A percentile compares a stretch with the other conserved stretches of the same genome.
Evolutionary conservation across 2,329 filamentous ascomycete genomes (phyloP).

Genomic region (Phyllosticta capitalensis): DNA sequence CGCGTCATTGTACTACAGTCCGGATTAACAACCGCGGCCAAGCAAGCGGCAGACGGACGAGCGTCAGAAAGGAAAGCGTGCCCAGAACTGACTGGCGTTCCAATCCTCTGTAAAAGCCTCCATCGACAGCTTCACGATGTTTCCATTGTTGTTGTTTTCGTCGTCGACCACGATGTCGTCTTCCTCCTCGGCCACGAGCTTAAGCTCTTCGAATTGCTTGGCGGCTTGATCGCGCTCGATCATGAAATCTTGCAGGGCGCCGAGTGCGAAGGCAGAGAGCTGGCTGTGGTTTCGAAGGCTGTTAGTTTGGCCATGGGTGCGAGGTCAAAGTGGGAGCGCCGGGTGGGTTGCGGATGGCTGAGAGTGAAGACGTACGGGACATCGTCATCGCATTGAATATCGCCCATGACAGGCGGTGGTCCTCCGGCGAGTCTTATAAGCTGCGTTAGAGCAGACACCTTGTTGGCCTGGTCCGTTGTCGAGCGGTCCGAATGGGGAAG

Average conservation of each 20-base stretch:
- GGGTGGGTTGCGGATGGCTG: not conserved
- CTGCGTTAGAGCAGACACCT: conserved; percentile 1
- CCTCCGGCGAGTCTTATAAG: not conserved
- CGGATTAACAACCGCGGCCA: not conserved
- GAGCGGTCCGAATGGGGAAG: not conserved
- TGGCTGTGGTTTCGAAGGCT: conserved; percentile 32
- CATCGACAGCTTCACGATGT: conserved; percentile 44
- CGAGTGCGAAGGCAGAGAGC: conserved; percentile 57
- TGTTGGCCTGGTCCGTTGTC: conserved; percentile 1
- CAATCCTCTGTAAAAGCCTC: conserved; percentile 69
- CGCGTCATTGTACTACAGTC: conserved; percentile 57
- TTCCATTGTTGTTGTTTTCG: not conserved
- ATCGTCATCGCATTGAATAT: conserved; percentile 23
- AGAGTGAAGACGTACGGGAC: conserved; percentile 21
- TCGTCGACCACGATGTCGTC: conserved; percentile 42
- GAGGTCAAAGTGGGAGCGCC: not conserved
- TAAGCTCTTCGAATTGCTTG: conserved; percentile 59
- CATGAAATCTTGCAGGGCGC: conserved; percentile 65
- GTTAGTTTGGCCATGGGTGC: not conserved
- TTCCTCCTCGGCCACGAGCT: conserved; percentile 52
- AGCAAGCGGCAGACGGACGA: not conserved
- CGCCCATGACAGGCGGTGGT: not conserved
- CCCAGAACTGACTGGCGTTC: conserved; percentile 80
- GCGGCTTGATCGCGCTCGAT: conserved; percentile 58
- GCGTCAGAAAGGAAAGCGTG: conserved; percentile 29